A percentile compares a stretch with the other conserved stretches of the same genome.
Evolutionary conservation across 768 basidiomycete species (phyloP).

Genomic region (Collybia mongolica): DNA sequence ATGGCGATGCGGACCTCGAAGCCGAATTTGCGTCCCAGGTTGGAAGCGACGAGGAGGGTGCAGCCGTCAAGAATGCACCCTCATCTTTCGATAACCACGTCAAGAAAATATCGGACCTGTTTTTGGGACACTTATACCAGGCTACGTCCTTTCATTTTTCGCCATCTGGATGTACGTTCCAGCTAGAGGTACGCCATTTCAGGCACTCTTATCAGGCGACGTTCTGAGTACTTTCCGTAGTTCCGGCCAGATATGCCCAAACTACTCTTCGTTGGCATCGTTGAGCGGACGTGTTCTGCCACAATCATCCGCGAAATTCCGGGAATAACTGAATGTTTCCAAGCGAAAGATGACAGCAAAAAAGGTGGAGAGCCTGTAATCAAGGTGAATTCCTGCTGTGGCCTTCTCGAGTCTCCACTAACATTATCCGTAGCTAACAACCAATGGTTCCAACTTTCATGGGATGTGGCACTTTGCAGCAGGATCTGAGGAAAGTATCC

Average conservation of each 20-base stretch:
- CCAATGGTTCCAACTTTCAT: constrained; percentile 92
- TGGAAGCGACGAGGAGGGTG: constrained; percentile 33
- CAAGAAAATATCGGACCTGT: constrained; percentile 45
- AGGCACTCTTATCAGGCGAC: background rate
- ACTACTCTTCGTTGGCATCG: constrained; percentile 87
- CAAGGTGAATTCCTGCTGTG: constrained; percentile 36
- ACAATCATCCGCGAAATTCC: constrained; percentile 90
- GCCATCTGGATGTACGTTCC: constrained; percentile 66
- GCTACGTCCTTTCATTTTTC: constrained; percentile 77
- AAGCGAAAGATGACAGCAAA: constrained; percentile 57
- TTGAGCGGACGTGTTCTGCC: constrained; percentile 82
- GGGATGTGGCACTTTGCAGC: constrained; percentile 83
- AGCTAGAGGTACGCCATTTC: constrained; percentile 67
- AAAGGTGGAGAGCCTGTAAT: constrained; percentile 45
- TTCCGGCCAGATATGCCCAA: constrained; percentile 89
- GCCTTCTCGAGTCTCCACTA: background rate
- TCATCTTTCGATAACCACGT: constrained; percentile 38
- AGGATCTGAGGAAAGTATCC: constrained; percentile 48
- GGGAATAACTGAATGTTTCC: constrained; percentile 86
- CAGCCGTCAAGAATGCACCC: constrained; percentile 23
- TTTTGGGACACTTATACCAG: constrained; percentile 57
- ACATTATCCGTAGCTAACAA: constrained; percentile 54
- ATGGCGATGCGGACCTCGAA: constrained; percentile 61
- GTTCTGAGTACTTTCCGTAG: constrained; percentile 36
- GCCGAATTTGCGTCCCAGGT: constrained; percentile 56